These are phyloP conservation scores for Fragaria ananassa DNA, from an alignment of 306 rosid genomes.

Conservation along the genomic window DNA sequence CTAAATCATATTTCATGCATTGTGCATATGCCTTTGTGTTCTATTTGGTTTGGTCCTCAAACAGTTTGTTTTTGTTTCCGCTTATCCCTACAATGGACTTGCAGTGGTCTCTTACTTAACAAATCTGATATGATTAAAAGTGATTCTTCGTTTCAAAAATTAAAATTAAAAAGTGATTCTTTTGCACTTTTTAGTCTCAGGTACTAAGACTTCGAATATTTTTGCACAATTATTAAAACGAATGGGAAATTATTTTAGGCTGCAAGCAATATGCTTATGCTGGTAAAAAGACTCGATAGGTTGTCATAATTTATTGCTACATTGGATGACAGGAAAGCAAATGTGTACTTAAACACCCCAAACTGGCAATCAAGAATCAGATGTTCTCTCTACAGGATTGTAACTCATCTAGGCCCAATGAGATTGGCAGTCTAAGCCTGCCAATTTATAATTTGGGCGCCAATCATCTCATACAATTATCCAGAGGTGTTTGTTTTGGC, in stretches of 20 bases:
- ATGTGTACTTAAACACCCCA: conserved; percentile 67
- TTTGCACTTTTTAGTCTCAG: neutral
- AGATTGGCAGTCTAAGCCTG: conserved; percentile 49
- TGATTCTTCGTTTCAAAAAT: neutral
- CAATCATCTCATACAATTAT: conserved; percentile 33
- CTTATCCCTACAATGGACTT: neutral
- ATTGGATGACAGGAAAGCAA: conserved; percentile 78
- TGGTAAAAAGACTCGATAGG: conserved; percentile 29
- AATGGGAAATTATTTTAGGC: neutral
- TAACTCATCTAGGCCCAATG: conserved; percentile 55
- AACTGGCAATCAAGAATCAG: conserved; percentile 58
- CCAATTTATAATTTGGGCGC: conserved; percentile 38
- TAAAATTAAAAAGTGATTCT: neutral
- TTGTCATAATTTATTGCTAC: conserved; percentile 49
- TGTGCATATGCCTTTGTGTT: neutral
- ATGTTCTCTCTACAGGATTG: conserved; percentile 46
- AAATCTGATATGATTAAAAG: neutral
- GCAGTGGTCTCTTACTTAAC: neutral
- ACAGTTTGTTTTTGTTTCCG: neutral
- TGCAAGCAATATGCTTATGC: neutral
- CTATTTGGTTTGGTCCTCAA: conserved; percentile 4
- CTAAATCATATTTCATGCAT: neutral
- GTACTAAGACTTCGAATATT: neutral
- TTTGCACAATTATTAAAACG: neutral
- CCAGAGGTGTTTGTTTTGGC: conserved; percentile 47